These are phyloP conservation scores for Phoenix roebelenii DNA, from an alignment of 176 grass and related monocot species.

Conservation along the genomic window DNA sequence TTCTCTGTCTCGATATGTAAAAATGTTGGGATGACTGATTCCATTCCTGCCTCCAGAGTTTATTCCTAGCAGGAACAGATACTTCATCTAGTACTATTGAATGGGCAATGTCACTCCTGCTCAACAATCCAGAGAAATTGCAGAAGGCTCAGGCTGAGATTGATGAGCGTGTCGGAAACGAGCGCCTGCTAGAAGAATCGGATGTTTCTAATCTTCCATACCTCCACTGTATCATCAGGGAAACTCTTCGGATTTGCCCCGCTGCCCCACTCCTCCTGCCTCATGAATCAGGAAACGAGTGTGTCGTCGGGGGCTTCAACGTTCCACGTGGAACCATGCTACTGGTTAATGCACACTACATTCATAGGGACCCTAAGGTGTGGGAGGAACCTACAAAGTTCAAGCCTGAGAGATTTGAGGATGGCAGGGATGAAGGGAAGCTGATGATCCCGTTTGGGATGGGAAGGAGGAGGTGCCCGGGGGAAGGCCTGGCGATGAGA, in stretches of 20 bases:
- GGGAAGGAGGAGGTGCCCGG: constrained; percentile 12
- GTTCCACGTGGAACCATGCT: background rate
- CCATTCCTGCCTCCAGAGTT: background rate
- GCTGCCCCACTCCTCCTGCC: constrained; percentile 3
- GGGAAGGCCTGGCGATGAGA: constrained; percentile 3
- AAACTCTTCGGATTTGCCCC: background rate
- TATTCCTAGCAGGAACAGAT: background rate
- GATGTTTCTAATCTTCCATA: constrained; percentile 7
- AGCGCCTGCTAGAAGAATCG: background rate
- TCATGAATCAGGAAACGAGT: background rate
- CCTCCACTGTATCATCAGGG: background rate
- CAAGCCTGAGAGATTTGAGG: constrained; percentile 5
- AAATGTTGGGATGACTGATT: background rate
- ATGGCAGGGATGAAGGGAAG: background rate
- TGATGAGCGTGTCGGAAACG: background rate
- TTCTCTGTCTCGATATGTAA: background rate
- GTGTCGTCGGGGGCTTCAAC: constrained; percentile 1
- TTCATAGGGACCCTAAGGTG: background rate
- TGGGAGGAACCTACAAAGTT: constrained; percentile 13
- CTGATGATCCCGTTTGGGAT: background rate
- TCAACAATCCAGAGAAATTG: background rate
- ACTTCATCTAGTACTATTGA: background rate
- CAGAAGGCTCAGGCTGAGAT: constrained; percentile 4
- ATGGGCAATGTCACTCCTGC: constrained; percentile 9
- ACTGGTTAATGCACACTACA: background rate